phyloP scores from a whole-genome alignment of 768 basidiomycete genomes.

The Amanita phalloides region DNA sequence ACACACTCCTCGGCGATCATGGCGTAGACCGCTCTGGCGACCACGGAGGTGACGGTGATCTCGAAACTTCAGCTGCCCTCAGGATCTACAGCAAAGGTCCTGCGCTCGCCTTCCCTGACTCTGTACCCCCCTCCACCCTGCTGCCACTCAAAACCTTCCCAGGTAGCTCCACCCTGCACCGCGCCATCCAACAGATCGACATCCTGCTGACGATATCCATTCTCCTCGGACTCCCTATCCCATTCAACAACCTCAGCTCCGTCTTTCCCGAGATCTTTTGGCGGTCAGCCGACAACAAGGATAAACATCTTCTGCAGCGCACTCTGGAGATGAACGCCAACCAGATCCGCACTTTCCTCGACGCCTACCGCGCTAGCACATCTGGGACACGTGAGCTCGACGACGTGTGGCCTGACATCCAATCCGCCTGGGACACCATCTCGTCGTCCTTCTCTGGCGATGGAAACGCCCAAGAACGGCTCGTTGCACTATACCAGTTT shows the following conservation, averaged over 20 bases:
- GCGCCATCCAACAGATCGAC: conserved; percentile 88
- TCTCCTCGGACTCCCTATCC: conserved; percentile 86
- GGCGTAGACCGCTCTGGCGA: conserved; percentile 95
- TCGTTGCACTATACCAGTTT: conserved; percentile 38
- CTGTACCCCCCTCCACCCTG: conserved; percentile 36
- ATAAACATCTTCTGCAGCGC: conserved; percentile 22
- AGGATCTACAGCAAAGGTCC: conserved; percentile 88
- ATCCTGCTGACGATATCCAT: conserved; percentile 82
- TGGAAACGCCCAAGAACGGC: conserved; percentile 16
- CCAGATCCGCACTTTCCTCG: conserved; percentile 71
- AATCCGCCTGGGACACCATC: conserved; percentile 31
- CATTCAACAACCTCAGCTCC: conserved; percentile 89
- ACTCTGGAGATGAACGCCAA: conserved; percentile 63
- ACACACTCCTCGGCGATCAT: conserved; percentile 83
- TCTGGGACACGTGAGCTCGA: conserved; percentile 64
- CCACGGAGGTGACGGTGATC: conserved; percentile 83
- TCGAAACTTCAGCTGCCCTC: conserved; percentile 77
- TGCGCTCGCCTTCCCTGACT: conserved; percentile 26
- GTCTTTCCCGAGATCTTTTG: conserved; percentile 90
- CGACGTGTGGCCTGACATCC: conserved; percentile 44
- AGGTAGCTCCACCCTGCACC: conserved; percentile 36
- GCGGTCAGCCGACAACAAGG: conserved; percentile 20
- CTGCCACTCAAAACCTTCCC: conserved; percentile 52
- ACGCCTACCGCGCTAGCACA: conserved; percentile 59
- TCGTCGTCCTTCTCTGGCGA: conserved; percentile 11